Evolutionary conservation across 768 basidiomycete species (phyloP), one percentile per base, ranked within the genome.

Genomic region (Leccinum sublutescens): DNA sequence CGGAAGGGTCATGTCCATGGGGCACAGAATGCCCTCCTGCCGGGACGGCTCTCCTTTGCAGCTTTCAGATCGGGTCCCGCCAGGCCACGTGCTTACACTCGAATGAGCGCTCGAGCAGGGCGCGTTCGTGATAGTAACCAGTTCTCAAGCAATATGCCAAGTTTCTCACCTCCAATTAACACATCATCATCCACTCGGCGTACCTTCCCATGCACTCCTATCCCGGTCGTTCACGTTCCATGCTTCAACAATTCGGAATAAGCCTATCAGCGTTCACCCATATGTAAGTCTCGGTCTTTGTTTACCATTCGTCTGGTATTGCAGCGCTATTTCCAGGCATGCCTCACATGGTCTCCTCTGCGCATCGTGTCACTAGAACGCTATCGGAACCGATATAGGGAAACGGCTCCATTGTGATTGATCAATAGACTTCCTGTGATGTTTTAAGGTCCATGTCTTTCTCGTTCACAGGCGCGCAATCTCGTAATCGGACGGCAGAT

Each of bases 221-320:
- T 19, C 53, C 50, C 7, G 43, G 29, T 55, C 33, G 56, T 29
- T 10, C 50, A 53, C 4, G 12, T 29, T 47, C 27, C 56, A 58
- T 48, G 23, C 50, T 54, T 8, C 36, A 50, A 27, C 40, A 29
- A 29, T 29, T 23, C 34, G n/a, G 38, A 23, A 25, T 17, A 45
- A 31, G n/a, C 68, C 61, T 63, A 61, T 71, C 60, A n/a, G 61
- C 27, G 17, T 34, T 29, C 31, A 1, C 25, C n/a, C 51, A 62
- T 67, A 62, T 67, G 65, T 69, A 59, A 62, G 55, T 54, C 15
- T 15, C 52, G 47, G 14, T 36, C 34, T 52, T 14, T 12, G 52
- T 53, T 49, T 52, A 34, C 34, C 48, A 21, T 49, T 47, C 50
- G 19, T n/a, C 31, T 45, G 55, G 31, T 36, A 14, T 36, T 50